Percentiles rank a stretch among this genome's conserved stretches.
Conservation (phyloP, 2,329 filamentous ascomycete genomes). For the Aspergillus fumigatus region DNA sequence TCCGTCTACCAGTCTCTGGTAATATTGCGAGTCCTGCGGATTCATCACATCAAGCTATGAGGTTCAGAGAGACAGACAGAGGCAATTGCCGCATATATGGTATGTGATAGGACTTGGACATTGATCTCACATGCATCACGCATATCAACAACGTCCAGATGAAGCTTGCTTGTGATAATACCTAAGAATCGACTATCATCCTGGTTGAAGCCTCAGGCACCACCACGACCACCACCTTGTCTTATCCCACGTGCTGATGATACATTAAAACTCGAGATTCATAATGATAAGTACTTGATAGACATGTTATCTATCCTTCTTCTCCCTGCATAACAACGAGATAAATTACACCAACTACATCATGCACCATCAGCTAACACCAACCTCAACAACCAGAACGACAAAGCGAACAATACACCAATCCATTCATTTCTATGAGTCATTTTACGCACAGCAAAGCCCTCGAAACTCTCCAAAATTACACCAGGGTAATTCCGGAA, state of each 20-base stretch:
- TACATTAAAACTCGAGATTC: background rate
- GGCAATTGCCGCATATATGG: background rate
- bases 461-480: background rate
- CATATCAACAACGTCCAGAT: background rate
- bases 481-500: background rate
- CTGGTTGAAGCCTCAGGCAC: background rate
- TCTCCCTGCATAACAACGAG: too few species aligned
- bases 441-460: background rate
- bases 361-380: too few species aligned
- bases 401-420: background rate
- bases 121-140: background rate
- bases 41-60: too few species aligned
- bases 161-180: background rate
- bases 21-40: background rate
- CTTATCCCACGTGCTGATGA: background rate
- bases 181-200: background rate
- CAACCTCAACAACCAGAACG: too few species aligned
- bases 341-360: too few species aligned
- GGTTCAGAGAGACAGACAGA: background rate
- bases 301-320: too few species aligned
- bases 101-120: background rate
- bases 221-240: background rate
- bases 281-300: too few species aligned
- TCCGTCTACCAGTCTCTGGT: too few species aligned
- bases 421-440: background rate